Base-by-base conservation (phyloP, 2,329 filamentous ascomycete species). In the Hymenoscyphus infarciens region DNA sequence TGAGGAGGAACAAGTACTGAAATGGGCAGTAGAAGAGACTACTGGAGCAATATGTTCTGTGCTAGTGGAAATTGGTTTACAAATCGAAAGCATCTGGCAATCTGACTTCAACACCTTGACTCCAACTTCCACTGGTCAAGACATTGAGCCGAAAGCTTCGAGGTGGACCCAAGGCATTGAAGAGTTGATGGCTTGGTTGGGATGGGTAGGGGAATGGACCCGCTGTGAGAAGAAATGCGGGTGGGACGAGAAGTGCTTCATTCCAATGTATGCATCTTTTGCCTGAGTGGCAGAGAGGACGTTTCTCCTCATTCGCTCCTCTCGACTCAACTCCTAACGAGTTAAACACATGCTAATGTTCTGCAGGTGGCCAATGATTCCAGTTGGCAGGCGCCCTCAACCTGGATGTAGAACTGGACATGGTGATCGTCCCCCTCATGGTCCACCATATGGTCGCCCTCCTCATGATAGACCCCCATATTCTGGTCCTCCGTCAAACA, bases 121-220 rank as follows among this genome's bases (percentile, higher is more conserved):
- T 35, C 35, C 45, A n/a, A 60, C 49, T 54, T 27, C 19, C 5
- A 49, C 13, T 45, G 27, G 1, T 8, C 49, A 63, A 15, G 57
- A 39, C 1, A 39, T 57, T 13, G 56, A 3, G n/a, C 61, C 71
- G 5, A 69, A 74, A 16, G 63, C 81, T 3, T 38, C 15, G 11
- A 59, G 64, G 11, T 72, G 71, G 70, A 63, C 57, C 38, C 52
- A 68, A 49, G 67, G 70, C 15, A 25, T 72, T 3, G 73, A 78
- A 55, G 75, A 80, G 64, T 68, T 82, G 11, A 76, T 77, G 68
- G 79, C 80, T 1, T 83, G 80, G 80, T 72, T 82, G 0, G 80
- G 80, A 5, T 83, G 80, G 80, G 78, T 77, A 39, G 78, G 78
- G 31, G 77, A 80, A 69, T 80, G 77, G 69, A 72, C 75, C 1